Conservation (phyloP, 2,329 filamentous ascomycete genomes). For the Epicoccum sorghinum region DNA sequence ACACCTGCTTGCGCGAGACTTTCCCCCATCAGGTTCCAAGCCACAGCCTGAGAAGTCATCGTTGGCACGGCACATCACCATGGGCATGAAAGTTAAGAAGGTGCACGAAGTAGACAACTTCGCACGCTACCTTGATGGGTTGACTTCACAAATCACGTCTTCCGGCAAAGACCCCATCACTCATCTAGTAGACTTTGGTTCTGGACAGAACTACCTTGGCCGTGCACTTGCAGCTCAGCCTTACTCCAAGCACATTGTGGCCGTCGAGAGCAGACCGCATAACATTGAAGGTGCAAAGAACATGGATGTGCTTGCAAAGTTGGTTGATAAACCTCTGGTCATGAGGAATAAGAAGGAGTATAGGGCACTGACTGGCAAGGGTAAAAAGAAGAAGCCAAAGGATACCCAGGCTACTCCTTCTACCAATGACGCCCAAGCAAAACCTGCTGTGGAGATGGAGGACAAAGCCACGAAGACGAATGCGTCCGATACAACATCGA, state of each 20-base stretch:
- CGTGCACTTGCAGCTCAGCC: constrained; percentile 82
- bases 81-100: constrained; percentile 97
- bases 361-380: constrained; percentile 52
- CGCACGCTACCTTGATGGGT: constrained; percentile 78
- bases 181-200: constrained; percentile 94
- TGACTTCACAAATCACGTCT: constrained; percentile 60
- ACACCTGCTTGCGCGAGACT: constrained; percentile 70
- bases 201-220: constrained; percentile 94
- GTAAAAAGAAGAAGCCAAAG: constrained; percentile 50
- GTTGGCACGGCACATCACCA: constrained; percentile 72
- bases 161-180: constrained; percentile 61
- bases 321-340: constrained; percentile 74
- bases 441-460: not conserved
- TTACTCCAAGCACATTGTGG: constrained; percentile 85
- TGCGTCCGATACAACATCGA: not conserved
- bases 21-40: constrained; percentile 46
- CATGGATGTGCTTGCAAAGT: constrained; percentile 81
- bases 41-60: constrained; percentile 54
- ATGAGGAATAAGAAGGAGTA: constrained; percentile 85
- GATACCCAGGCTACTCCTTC: not conserved
- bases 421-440: not conserved
- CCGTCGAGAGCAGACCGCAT: constrained; percentile 83
- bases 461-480: not conserved
- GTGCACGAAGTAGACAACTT: constrained; percentile 92
- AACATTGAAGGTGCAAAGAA: constrained; percentile 86